These are phyloP conservation scores for Graphilbum fragrans DNA, from an alignment of 2,329 filamentous ascomycete genomes.

Conservation along the genomic window DNA sequence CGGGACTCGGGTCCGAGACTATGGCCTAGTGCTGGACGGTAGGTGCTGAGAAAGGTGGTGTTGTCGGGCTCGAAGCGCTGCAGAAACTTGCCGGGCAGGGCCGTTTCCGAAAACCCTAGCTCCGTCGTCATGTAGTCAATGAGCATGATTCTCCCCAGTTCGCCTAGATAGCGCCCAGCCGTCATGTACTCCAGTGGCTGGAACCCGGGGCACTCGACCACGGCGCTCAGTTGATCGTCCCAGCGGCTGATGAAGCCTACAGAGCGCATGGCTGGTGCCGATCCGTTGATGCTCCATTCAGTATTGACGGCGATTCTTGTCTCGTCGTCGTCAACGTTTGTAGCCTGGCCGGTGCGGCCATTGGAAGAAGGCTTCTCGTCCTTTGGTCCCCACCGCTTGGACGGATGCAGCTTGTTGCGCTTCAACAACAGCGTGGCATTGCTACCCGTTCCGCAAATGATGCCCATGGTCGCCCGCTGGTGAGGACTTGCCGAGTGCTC, in stretches of 20 bases:
- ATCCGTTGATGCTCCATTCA: slow-evolving; percentile 72
- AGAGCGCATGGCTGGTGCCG: slow-evolving; percentile 52
- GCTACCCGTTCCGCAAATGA: slow-evolving; percentile 72
- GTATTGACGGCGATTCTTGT: slow-evolving; percentile 69
- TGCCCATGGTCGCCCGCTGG: slow-evolving; percentile 61
- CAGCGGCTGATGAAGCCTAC: slow-evolving; percentile 55
- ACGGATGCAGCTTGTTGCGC: slow-evolving; percentile 44
- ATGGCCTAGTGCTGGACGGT: slow-evolving; percentile 46
- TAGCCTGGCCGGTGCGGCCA: slow-evolving; percentile 13
- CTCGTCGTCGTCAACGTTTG: slow-evolving; percentile 23
- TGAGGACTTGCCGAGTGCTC: slow-evolving; percentile 47
- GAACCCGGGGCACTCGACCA: slow-evolving; percentile 61
- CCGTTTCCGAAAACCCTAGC: slow-evolving; percentile 24
- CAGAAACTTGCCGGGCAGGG: slow-evolving; percentile 42
- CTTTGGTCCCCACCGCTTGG: slow-evolving; percentile 50
- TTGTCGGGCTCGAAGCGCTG: slow-evolving; percentile 48
- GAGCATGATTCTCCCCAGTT: slow-evolving; percentile 60
- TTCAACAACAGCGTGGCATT: slow-evolving; percentile 70
- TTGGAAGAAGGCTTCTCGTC: slow-evolving; percentile 37
- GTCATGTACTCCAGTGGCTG: slow-evolving; percentile 82
- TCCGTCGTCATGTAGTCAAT: slow-evolving; percentile 46
- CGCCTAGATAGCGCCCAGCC: slow-evolving; percentile 64
- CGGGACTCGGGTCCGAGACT: no score
- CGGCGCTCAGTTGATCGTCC: slow-evolving; percentile 55
- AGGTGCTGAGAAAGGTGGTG: slow-evolving; percentile 62